Evolutionary conservation across 768 basidiomycete species (phyloP), one percentile per base, ranked within the genome.

Genomic region (Paxillus ammoniavirescens): DNA sequence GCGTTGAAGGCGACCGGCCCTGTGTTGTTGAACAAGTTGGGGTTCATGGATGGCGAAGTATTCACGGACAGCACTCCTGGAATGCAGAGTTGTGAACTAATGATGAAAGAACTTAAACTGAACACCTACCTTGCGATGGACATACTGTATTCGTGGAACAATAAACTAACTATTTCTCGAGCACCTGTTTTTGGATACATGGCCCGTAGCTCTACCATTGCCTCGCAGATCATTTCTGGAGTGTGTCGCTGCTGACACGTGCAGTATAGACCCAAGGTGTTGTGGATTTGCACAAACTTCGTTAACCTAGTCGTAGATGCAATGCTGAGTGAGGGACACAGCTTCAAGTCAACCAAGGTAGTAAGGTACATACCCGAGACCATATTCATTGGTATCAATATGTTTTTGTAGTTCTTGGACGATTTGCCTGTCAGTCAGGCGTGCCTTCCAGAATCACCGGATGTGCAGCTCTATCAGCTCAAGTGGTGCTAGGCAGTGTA

Each of bases 171-270:
- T 46, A 58, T 54, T 13, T 58, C 50, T 2, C 15, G 38, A 1
- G 21, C 8, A 1, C 57, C 46, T 18, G 49, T 42, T 12, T 51
- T 23, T 3, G 49, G 57, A 15, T 54, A 58, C 12, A 49, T 45
- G 1, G 6, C 0, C 0, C 15, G 47, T 1, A 58, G 42, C 13
- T 51, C 42, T 1, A 48, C 8, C 42, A 51, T 52, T 2, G 12
- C 18, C 0, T 12, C 15, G 0, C 5, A 14, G 12, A 56, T 56
- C 8, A 21, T 21, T 1, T 18, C 17, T 10, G 12, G 0, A 9
- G 45, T 46, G 15, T 52, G 51, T 3, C 0, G 3, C 14, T 52
- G 51, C 15, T 52, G 44, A 5, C 30, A 26, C 1, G 43, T 44
- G 2, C 15, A n/a, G 4, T 2, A 6, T 1, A 52, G 33, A 3